Evolutionary conservation across 1,284 basidiomycete genomes (phyloP).

Genomic region (Meira nashicola): DNA sequence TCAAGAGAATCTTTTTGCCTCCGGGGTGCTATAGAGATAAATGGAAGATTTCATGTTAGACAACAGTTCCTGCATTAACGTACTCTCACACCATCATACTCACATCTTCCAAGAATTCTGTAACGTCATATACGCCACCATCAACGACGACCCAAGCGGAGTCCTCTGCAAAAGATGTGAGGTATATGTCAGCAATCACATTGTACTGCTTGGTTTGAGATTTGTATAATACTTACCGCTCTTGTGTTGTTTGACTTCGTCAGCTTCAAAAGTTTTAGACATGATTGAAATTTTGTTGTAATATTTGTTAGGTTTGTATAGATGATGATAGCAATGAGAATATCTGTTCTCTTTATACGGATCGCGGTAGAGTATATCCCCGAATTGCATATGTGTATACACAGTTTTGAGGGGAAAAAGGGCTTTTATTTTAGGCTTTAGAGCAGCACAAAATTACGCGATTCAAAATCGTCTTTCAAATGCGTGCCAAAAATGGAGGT

Average conservation of each 20-base stretch:
- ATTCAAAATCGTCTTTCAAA: too few species aligned
- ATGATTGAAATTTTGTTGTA: constrained; percentile 1
- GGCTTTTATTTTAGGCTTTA: too few species aligned
- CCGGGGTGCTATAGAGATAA: constrained; percentile 40
- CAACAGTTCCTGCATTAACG: neutral
- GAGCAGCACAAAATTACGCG: too few species aligned
- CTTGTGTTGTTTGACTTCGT: constrained; percentile 45
- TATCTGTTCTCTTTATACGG: too few species aligned
- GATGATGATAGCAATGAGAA: too few species aligned
- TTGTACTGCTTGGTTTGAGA: neutral
- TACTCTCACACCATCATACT: constrained; percentile 14
- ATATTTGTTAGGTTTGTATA: too few species aligned
- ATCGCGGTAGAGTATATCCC: too few species aligned
- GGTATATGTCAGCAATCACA: neutral
- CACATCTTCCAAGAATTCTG: constrained; percentile 50
- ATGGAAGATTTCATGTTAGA: neutral
- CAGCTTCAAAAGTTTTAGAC: constrained; percentile 20
- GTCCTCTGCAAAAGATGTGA: constrained; percentile 27
- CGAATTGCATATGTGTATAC: too few species aligned
- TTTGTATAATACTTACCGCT: constrained; percentile 23
- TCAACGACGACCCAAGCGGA: constrained; percentile 50
- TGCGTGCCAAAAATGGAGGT: too few species aligned
- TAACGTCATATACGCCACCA: constrained; percentile 51
- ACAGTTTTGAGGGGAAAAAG: too few species aligned
- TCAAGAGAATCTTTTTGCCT: constrained; percentile 50